phyloP scores from a whole-genome alignment of 306 rosid genomes.

The Cucurbita pepo region DNA sequence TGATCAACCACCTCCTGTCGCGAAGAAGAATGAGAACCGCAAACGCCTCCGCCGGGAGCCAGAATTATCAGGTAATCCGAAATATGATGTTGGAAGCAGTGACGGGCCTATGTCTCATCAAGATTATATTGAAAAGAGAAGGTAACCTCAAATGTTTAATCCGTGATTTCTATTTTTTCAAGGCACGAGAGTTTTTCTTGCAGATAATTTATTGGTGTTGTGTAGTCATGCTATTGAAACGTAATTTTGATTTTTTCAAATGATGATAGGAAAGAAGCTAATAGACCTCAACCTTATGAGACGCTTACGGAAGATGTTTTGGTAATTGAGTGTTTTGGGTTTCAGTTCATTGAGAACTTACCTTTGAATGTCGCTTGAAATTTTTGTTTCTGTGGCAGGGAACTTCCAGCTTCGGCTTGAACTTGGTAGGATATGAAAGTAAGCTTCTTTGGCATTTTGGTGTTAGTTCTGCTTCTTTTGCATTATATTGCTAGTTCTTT shows the following conservation, averaged over 20 bases:
- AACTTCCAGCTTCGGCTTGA: conserved; percentile 24
- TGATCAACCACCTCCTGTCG: conserved; percentile 8
- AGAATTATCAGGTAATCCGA: conserved; percentile 3
- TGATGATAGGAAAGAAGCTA: conserved; percentile 39
- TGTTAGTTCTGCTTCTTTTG: conserved; percentile 5
- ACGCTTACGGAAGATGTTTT: conserved; percentile 43
- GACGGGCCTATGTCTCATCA: conserved; percentile 57
- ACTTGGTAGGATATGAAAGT: conserved; percentile 67
- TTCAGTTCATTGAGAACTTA: background rate
- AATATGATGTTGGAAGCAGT: conserved; percentile 4
- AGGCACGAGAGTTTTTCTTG: background rate
- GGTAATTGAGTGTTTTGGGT: conserved; percentile 26
- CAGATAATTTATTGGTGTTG: background rate
- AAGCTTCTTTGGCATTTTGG: conserved; percentile 6
- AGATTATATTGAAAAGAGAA: conserved; percentile 54
- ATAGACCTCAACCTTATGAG: conserved; percentile 14
- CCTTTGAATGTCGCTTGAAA: background rate
- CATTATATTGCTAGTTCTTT: background rate
- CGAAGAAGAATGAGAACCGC: background rate
- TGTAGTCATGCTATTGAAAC: background rate
- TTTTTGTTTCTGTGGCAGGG: conserved; percentile 26
- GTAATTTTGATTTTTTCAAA: background rate
- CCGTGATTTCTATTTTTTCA: background rate
- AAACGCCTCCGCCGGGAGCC: conserved; percentile 31
- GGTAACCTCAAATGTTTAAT: conserved; percentile 15